These are phyloP conservation scores for Nepenthes gracilis DNA, from an alignment of 148 eudicot species.

Conservation along the genomic window DNA sequence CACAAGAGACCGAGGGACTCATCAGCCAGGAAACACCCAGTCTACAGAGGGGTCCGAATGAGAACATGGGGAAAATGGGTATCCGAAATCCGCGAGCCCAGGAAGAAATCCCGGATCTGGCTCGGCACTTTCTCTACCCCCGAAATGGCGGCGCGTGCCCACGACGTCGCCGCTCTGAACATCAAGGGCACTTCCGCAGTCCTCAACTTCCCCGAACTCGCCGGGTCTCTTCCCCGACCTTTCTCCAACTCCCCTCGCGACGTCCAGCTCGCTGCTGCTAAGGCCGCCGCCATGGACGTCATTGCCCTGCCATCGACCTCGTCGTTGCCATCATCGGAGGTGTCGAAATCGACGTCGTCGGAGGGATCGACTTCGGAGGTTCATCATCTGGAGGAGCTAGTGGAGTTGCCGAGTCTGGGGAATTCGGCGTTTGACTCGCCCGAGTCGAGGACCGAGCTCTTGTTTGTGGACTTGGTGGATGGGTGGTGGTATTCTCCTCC, in stretches of 20 bases:
- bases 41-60: slow-evolving; percentile 28
- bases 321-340: too few relatives aligned
- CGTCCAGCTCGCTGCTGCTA: slow-evolving; percentile 25
- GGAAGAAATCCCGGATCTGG: slow-evolving; percentile 33
- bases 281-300: slow-evolving; percentile 27
- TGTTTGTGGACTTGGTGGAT: too few relatives aligned
- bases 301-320: not conserved
- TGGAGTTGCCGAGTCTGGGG: slow-evolving; percentile 20
- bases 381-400: slow-evolving; percentile 18
- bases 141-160: slow-evolving; percentile 35
- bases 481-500: too few relatives aligned
- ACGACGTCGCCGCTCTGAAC: slow-evolving; percentile 25
- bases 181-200: slow-evolving; percentile 21
- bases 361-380: not conserved
- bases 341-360: too few relatives aligned
- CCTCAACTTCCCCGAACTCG: slow-evolving; percentile 29
- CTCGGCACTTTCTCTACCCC: slow-evolving; percentile 25
- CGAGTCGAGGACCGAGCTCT: too few relatives aligned
- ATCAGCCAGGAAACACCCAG: not conserved
- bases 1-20: too few relatives aligned
- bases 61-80: slow-evolving; percentile 36
- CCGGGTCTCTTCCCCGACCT: slow-evolving; percentile 20
- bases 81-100: slow-evolving; percentile 31
- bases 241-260: slow-evolving; percentile 24
- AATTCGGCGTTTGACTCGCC: too few relatives aligned